A percentile compares a stretch with the other conserved stretches of the same genome.
Conservation (phyloP, 257 asterid species). For the Mitragyna speciosa region DNA sequence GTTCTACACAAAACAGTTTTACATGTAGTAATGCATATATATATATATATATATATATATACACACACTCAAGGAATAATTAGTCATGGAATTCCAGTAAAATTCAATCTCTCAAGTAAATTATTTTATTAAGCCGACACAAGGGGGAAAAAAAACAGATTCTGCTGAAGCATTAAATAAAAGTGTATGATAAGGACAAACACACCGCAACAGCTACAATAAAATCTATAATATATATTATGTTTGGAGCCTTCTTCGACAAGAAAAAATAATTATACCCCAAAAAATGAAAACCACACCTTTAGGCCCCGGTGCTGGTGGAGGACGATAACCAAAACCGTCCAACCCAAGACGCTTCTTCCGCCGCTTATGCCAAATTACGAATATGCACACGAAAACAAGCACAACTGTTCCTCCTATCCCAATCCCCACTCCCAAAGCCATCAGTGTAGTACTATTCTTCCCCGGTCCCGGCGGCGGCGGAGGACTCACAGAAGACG, state of each 20-base stretch:
- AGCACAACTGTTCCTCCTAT: slow-evolving; percentile 77
- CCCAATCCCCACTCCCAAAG: slow-evolving; percentile 83
- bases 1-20: too few relatives aligned
- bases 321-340: slow-evolving; percentile 35
- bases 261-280: not conserved
- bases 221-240: not conserved
- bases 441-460: slow-evolving; percentile 46
- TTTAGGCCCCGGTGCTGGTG: slow-evolving; percentile 47
- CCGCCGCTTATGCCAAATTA: slow-evolving; percentile 67
- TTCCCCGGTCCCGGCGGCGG: slow-evolving; percentile 28
- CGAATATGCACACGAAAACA: slow-evolving; percentile 59
- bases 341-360: slow-evolving; percentile 40
- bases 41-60: too few relatives aligned
- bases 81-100: not conserved
- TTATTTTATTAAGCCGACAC: too few relatives aligned
- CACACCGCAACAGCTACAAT: not conserved
- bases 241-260: not conserved
- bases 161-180: not conserved
- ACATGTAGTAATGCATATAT: not conserved
- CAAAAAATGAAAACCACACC: slow-evolving; percentile 32
- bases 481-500: slow-evolving; percentile 33
- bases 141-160: too few relatives aligned
- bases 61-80: not conserved
- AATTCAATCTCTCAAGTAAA: not conserved
- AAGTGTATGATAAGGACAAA: too few relatives aligned